These are phyloP conservation scores for Suhomyces bribrorum DNA, from an alignment of 1,139 yeast species.

Conservation along the genomic window DNA sequence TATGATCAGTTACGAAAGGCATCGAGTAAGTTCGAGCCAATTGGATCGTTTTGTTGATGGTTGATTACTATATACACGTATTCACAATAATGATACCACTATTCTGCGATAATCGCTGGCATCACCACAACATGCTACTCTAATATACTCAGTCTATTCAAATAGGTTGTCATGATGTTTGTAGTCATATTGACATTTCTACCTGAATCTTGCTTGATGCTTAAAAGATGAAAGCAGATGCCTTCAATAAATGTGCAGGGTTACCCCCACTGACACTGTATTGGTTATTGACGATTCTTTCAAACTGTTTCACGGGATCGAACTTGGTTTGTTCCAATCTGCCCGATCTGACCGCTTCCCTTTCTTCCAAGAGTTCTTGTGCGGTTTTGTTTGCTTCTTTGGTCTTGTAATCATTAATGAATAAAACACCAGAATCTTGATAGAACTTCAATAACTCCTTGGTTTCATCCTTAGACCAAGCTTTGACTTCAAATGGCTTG, in stretches of 20 bases:
- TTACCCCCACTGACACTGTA: constrained; percentile 78
- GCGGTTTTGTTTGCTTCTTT: constrained; percentile 35
- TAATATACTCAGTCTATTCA: too few species aligned
- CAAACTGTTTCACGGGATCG: constrained; percentile 31
- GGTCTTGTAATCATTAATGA: constrained; percentile 43
- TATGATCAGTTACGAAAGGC: too few species aligned
- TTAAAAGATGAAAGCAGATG: constrained; percentile 27
- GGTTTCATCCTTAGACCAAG: constrained; percentile 57
- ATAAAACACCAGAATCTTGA: constrained; percentile 55
- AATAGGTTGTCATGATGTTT: too few species aligned
- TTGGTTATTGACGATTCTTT: constrained; percentile 50
- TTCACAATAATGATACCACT: neutral
- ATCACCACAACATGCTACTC: too few species aligned
- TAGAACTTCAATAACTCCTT: constrained; percentile 54
- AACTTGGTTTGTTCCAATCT: constrained; percentile 17
- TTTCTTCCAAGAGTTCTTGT: constrained; percentile 20
- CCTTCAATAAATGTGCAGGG: constrained; percentile 64
- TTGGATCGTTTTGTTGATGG: neutral
- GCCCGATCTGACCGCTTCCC: constrained; percentile 17
- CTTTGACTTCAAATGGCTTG: constrained; percentile 47
- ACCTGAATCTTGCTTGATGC: neutral
- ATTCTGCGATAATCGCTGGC: too few species aligned
- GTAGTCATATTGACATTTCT: too few species aligned
- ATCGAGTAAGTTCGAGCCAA: too few species aligned
- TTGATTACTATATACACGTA: neutral